A percentile compares a stretch with the other conserved stretches of the same genome.
Evolutionary conservation across 805 yeast species (phyloP).

Genomic region (Naumovozyma castellii): DNA sequence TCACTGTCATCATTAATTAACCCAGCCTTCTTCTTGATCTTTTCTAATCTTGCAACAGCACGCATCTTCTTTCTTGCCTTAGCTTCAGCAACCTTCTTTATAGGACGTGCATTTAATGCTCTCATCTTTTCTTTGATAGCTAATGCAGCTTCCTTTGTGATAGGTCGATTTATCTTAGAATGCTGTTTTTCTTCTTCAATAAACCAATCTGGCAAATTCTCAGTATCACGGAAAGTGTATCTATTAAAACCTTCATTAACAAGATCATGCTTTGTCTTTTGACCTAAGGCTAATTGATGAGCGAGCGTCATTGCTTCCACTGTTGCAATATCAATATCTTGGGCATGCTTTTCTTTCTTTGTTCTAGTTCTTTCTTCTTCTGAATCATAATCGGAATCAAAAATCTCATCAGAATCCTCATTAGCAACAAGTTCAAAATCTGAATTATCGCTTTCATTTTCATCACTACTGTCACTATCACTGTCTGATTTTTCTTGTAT

Average conservation of each 20-base stretch:
- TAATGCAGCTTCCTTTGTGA: conserved; percentile 85
- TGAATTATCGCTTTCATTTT: conserved; percentile 19
- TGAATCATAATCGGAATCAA: conserved; percentile 39
- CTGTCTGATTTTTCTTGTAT: conserved; percentile 11
- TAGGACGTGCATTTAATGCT: conserved; percentile 91
- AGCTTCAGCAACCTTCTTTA: conserved; percentile 97
- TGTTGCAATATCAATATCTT: conserved; percentile 74
- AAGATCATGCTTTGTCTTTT: conserved; percentile 71
- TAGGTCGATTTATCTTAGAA: conserved; percentile 78
- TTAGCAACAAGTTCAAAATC: conserved; percentile 43
- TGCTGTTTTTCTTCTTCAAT: conserved; percentile 84
- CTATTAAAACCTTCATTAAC: conserved; percentile 90
- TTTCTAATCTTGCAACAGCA: conserved; percentile 77
- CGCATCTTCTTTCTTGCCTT: conserved; percentile 93
- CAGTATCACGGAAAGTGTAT: conserved; percentile 83
- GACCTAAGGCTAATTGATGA: conserved; percentile 87
- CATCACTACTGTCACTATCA: conserved; percentile 12
- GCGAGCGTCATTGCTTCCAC: conserved; percentile 98
- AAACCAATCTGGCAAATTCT: conserved; percentile 95
- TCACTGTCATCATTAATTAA: conserved; percentile 77
- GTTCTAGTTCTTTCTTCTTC: conserved; percentile 43
- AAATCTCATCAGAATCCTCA: conserved; percentile 26
- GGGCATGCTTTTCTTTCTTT: conserved; percentile 40
- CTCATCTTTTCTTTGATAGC: conserved; percentile 68
- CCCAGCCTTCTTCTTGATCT: conserved; percentile 87